Evolutionary conservation across 768 basidiomycete genomes (phyloP).

Genomic region (Mycena pura): DNA sequence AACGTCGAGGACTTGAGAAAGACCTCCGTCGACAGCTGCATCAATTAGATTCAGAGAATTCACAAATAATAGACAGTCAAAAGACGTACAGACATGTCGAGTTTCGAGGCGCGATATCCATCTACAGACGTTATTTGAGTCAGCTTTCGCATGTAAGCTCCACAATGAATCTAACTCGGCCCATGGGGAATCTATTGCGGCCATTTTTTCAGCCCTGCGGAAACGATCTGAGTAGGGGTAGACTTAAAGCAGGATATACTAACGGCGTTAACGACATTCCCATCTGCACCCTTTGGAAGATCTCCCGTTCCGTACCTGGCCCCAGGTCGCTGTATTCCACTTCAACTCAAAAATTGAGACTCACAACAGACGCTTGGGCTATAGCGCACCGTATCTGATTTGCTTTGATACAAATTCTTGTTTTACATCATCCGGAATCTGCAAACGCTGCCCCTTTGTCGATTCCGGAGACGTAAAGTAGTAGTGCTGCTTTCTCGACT

Average conservation of each 20-base stretch:
- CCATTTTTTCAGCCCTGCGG: conserved; percentile 67
- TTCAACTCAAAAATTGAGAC: conserved; percentile 32
- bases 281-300: conserved; percentile 84
- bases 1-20: conserved; percentile 63
- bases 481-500: conserved; percentile 61
- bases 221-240: not conserved
- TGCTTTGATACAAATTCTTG: conserved; percentile 57
- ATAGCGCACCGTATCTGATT: conserved; percentile 69
- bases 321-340: conserved; percentile 72
- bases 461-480: conserved; percentile 64
- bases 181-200: conserved; percentile 78
- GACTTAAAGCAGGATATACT: not conserved
- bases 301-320: conserved; percentile 70
- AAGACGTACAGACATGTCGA: conserved; percentile 3
- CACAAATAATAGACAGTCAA: too few species aligned
- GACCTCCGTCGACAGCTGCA: conserved; percentile 63
- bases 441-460: conserved; percentile 49
- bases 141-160: not conserved
- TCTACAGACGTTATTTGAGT: conserved; percentile 30
- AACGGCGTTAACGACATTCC: conserved; percentile 80
- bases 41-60: conserved; percentile 42
- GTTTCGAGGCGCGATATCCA: conserved; percentile 68
- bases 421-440: conserved; percentile 62
- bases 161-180: conserved; percentile 46
- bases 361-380: not conserved